phyloP scores from a whole-genome alignment of 2,329 filamentous ascomycete genomes.

The Stagonosporopsis chrysanthemi region DNA sequence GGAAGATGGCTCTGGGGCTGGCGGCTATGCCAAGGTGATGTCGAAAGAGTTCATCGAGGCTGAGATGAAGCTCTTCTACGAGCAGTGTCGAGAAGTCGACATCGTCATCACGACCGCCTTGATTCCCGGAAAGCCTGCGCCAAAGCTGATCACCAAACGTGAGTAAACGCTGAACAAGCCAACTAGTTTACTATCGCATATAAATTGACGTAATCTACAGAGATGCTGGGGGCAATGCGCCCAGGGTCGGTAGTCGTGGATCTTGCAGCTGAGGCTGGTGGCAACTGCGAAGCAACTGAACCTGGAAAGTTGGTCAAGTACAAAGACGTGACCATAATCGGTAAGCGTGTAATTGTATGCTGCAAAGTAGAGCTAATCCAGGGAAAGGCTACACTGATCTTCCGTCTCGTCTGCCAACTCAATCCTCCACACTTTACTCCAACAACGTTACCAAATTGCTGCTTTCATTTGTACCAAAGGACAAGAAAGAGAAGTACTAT shows the following conservation, averaged over 20 bases:
- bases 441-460: conserved; percentile 94
- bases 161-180: background rate
- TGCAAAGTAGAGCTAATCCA: background rate
- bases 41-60: conserved; percentile 92
- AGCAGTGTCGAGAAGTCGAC: conserved; percentile 86
- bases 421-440: conserved; percentile 88
- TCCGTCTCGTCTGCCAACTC: conserved; percentile 83
- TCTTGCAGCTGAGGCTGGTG: conserved; percentile 84
- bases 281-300: conserved; percentile 84
- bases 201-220: background rate
- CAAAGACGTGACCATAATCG: conserved; percentile 84
- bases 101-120: conserved; percentile 93
- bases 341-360: conserved; percentile 54
- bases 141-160: conserved; percentile 78
- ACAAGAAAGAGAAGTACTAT: conserved; percentile 80
- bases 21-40: conserved; percentile 93
- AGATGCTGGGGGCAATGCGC: conserved; percentile 83
- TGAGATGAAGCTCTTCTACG: conserved; percentile 90
- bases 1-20: conserved; percentile 83
- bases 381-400: conserved; percentile 78
- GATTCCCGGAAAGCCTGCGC: conserved; percentile 83
- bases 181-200: background rate
- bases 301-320: conserved; percentile 74
- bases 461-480: conserved; percentile 78
- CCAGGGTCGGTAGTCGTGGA: conserved; percentile 89